Base-by-base conservation (phyloP, 352 stramenopile species). In the Globisporangium middletonii region DNA sequence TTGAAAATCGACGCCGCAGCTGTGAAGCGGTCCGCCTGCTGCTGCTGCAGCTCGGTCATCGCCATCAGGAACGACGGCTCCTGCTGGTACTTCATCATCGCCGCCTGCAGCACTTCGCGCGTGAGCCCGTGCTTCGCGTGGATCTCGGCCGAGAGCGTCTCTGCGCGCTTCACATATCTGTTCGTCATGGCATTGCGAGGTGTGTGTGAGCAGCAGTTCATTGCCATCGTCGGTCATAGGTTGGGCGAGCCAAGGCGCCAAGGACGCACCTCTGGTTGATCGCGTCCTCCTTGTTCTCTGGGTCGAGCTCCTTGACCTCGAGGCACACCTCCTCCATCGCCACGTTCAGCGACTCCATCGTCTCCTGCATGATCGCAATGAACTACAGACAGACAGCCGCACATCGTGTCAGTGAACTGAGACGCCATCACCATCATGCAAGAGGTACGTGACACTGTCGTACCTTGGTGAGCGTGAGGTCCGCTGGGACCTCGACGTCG, bases 11-110 rank as follows among this genome's bases (percentile, higher is more conserved):
- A 68, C 15, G 82, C 84, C 18, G 84, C 84, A 4, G 79, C 79
- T 3, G 83, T 81, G 53, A 94, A 94, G 58, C 84, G 84, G 63
- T 94, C 80, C 9, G 82, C 80, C 68, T 94, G 84, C 65, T 90
- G 73, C 71, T 91, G 82, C 75, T 94, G 84, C 33, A 94, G 68
- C 66, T 94, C 81, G 52, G 83, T 90, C 84, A 94, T 92, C 58
- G 79, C 72, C 75, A 88, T 91, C 53, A 94, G 64, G 69, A 94
- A 94, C 33, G 81, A 75, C 46, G 84, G 77, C 64, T 94, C 84
- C 69, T 94, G 84, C 72, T 94, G 84, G 73, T 94, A 94, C 71
- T 91, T 90, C 84, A 94, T 94, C 84, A 94, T 94, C n/a, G 82
- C 84, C 16, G 84, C 84, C 70, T 94, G 84, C 23, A 94, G 68